Conservation (phyloP, 768 basidiomycete genomes). For the Tubosaeta sp. region DNA sequence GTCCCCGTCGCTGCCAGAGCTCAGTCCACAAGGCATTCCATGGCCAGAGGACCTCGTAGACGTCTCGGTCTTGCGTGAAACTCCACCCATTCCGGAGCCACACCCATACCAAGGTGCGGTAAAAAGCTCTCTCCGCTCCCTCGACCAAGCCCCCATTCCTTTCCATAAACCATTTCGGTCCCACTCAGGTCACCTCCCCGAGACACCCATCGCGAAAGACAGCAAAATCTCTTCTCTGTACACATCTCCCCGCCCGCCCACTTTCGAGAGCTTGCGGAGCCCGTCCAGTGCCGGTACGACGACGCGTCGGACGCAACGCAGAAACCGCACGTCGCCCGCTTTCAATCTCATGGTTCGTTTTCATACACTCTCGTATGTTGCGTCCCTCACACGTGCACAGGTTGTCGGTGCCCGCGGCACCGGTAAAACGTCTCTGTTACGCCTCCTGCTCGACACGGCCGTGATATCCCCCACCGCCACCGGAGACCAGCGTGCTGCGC, state of each 20-base stretch:
- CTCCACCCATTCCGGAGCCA: conserved; percentile 29
- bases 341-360: conserved; percentile 79
- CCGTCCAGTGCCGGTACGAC: conserved; percentile 32
- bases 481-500: conserved; percentile 60
- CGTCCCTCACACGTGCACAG: conserved; percentile 34
- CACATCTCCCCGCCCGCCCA: conserved; percentile 53
- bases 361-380: neutral
- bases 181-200: conserved; percentile 36
- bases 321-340: conserved; percentile 63
- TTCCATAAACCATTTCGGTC: conserved; percentile 81
- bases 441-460: conserved; percentile 78
- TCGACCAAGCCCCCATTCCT: conserved; percentile 53
- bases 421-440: conserved; percentile 80
- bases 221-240: conserved; percentile 67
- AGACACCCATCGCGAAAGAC: conserved; percentile 29
- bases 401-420: conserved; percentile 78
- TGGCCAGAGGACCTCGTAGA: conserved; percentile 86
- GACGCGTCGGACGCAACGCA: conserved; percentile 58
- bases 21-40: conserved; percentile 68
- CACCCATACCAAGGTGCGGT: conserved; percentile 59
- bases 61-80: conserved; percentile 56
- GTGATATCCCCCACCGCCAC: conserved; percentile 78
- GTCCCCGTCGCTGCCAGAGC: conserved; percentile 79
- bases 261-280: conserved; percentile 56
- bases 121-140: conserved; percentile 59